Evolutionary conservation across 202 grass and related monocot genomes (phyloP), one percentile per base, ranked within the genome.

Genomic region (Saccharum hybrid): DNA sequence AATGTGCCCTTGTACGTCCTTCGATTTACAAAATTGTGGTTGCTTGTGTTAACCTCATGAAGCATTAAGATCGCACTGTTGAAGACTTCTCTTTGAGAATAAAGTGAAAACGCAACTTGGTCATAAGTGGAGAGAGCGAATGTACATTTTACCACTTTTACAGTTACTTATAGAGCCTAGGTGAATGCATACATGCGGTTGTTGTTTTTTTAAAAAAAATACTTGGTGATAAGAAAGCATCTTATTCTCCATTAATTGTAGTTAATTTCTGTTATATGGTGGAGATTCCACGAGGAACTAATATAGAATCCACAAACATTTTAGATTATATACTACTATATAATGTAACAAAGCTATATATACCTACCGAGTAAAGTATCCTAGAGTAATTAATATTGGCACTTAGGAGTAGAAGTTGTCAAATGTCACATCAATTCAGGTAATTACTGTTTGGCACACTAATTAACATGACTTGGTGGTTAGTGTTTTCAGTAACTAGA

Each of bases 231-330:
- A 66, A 45, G 1, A 11, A 30, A 72, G 68, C 38, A 61, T 63
- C 68, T 15, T 82, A 82, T 82, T 72, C 80, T 48, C 68, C 52
- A 82, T 72, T 81, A 45, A n/a, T 34, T 82, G 10, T 46, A 10
- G 10, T 63, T 82, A 0, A 62, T 81, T 69, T 68, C 2, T 72
- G 10, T 13, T 10, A 48, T 31, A 62, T 62, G 10, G 1, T 15
- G 18, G 9, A 4, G 71, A 82, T 14, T 33, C 56, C 26, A 72
- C 26, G 0, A 63, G 8, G 10, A 8, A 5, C 9, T 39, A 36
- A 63, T 21, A 78, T 15, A 62, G 16, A 62, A 72, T 46, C 22
- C 22, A 18, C 33, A 36, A 66, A 56, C 18, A 37, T 66, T 66
- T 37, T 38, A 19, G 1, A 19, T 38, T 36, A 68, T n/a, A 38